Conservation (phyloP, 2,329 filamentous ascomycete genomes). For the Fusarium redolens region DNA sequence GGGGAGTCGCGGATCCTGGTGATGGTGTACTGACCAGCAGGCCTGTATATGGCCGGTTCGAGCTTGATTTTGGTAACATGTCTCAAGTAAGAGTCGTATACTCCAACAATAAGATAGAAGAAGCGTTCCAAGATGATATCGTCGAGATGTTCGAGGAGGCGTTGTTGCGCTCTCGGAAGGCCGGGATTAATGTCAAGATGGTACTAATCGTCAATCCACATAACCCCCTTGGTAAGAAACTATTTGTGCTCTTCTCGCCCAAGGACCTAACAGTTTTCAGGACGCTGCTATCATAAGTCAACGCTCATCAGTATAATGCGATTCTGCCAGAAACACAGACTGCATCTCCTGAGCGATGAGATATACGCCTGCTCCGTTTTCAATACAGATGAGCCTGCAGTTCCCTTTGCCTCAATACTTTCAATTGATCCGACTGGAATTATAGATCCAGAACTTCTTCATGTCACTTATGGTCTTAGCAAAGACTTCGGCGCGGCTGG, state of each 20-base stretch:
- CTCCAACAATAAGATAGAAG: slow-evolving; percentile 55
- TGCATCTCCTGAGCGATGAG: slow-evolving; percentile 69
- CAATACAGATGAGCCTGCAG: slow-evolving; percentile 47
- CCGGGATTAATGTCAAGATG: slow-evolving; percentile 55
- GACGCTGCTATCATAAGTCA: slow-evolving; percentile 57
- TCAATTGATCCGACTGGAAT: slow-evolving; percentile 57
- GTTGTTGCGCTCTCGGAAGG: slow-evolving; percentile 47
- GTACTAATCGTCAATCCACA: slow-evolving; percentile 65
- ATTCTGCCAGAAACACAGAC: slow-evolving; percentile 60
- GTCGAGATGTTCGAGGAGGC: slow-evolving; percentile 60
- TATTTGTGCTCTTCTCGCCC: not conserved
- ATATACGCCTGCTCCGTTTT: slow-evolving; percentile 67
- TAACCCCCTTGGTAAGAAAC: slow-evolving; percentile 59
- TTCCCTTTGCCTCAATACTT: slow-evolving; percentile 61
- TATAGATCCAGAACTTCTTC: slow-evolving; percentile 60
- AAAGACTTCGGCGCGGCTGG: slow-evolving; percentile 67
- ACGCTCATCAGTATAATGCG: slow-evolving; percentile 57
- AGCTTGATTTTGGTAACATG: slow-evolving; percentile 59
- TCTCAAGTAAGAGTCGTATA: slow-evolving; percentile 58
- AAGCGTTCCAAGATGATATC: slow-evolving; percentile 57
- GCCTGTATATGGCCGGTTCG: slow-evolving; percentile 61
- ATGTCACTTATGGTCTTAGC: slow-evolving; percentile 60
- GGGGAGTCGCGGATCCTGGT: slow-evolving; percentile 52
- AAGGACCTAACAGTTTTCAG: slow-evolving; percentile 38
- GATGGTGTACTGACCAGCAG: slow-evolving; percentile 55